phyloP scores from a whole-genome alignment of 345 rosid genomes.

The Gossypium thurberi region DNA sequence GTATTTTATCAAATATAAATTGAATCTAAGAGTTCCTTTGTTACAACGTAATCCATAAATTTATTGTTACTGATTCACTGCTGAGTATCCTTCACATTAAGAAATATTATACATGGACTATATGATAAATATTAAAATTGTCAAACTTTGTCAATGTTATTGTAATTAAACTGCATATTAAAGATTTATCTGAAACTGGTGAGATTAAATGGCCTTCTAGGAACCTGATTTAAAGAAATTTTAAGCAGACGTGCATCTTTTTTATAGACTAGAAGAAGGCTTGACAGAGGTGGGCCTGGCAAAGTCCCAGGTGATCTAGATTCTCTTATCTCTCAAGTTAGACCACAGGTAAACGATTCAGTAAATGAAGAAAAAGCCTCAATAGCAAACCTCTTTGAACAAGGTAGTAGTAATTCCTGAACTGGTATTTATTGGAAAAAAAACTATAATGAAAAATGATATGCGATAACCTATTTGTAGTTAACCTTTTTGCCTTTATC shows the following conservation, averaged over 20 bases:
- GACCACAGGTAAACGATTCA: constrained; percentile 50
- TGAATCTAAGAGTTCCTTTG: background rate
- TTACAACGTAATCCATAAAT: background rate
- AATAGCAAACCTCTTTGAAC: constrained; percentile 90
- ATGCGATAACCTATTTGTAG: background rate
- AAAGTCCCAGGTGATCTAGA: constrained; percentile 45
- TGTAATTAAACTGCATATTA: background rate
- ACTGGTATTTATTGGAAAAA: background rate
- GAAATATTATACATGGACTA: background rate
- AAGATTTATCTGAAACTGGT: background rate
- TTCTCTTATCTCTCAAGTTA: constrained; percentile 44
- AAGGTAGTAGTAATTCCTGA: constrained; percentile 40
- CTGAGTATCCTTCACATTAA: background rate
- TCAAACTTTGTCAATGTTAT: background rate
- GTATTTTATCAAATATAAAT: constrained; percentile 25
- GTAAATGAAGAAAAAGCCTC: constrained; percentile 75
- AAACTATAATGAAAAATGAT: background rate
- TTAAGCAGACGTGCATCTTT: constrained; percentile 10
- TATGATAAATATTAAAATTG: background rate
- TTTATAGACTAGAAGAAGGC: constrained; percentile 63
- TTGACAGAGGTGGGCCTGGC: constrained; percentile 59
- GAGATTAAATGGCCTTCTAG: background rate
- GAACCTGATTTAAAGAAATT: background rate
- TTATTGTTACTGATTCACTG: background rate
- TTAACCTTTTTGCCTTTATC: background rate